Percentiles rank a stretch among this genome's conserved stretches.
phyloP scores from a whole-genome alignment of 2,329 filamentous ascomycete species.

The Achaetomium macrosporum region DNA sequence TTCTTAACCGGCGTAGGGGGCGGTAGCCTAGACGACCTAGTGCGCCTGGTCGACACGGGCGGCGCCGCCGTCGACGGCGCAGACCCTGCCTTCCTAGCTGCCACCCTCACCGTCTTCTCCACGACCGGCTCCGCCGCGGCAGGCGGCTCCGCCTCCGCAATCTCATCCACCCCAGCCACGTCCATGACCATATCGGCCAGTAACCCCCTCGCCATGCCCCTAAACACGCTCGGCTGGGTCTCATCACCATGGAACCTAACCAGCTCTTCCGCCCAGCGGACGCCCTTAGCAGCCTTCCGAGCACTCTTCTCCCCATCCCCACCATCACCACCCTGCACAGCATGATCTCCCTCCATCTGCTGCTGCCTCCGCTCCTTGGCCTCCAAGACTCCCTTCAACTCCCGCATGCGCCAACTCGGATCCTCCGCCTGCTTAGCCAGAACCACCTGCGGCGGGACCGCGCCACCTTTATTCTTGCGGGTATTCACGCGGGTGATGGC shows the following conservation, averaged over 20 bases:
- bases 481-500: constrained; percentile 40
- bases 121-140: constrained; percentile 1
- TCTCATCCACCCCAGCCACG: constrained; percentile 10
- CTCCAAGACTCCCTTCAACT: constrained; percentile 28
- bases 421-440: constrained; percentile 29
- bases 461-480: constrained; percentile 38
- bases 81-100: neutral
- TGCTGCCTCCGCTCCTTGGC: constrained; percentile 19
- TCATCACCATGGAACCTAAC: constrained; percentile 26
- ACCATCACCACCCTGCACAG: neutral
- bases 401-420: constrained; percentile 23
- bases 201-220: constrained; percentile 14
- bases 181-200: constrained; percentile 8
- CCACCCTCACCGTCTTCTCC: constrained; percentile 14
- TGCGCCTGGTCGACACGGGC: constrained; percentile 12
- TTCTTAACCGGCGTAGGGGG: constrained; percentile 22
- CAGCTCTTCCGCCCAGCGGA: constrained; percentile 32
- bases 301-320: constrained; percentile 3
- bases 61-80: neutral
- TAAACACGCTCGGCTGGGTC: constrained; percentile 3
- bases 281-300: constrained; percentile 23
- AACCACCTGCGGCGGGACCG: constrained; percentile 30
- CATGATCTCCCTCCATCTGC: neutral
- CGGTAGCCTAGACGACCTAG: constrained; percentile 23
- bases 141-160: constrained; percentile 12